Base-by-base conservation (phyloP, 2,329 filamentous ascomycete genomes). In the Scleromitrula shiraiana region DNA sequence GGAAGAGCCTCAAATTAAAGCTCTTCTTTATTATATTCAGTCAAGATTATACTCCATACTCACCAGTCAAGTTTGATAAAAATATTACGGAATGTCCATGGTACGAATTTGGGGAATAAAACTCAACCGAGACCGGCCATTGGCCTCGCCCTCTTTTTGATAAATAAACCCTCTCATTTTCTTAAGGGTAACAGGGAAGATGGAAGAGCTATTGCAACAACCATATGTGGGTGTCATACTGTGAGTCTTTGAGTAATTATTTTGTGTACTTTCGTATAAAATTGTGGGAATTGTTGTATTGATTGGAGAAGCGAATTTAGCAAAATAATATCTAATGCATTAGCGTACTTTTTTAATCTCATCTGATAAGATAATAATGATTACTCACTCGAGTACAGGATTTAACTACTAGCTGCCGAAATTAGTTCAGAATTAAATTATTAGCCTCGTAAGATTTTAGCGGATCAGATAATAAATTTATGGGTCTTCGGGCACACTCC, bases 321-420 rank as follows among this genome's bases (percentile, higher is more conserved):
- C n/a, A n/a, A n/a, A n/a, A n/a, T n/a, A n/a, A n/a, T n/a, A n/a
- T n/a, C n/a, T n/a, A n/a, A n/a, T n/a, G n/a, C n/a, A n/a, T n/a
- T 24, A 43, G 41, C 23, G 22, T 22, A 30, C 22, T 29, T 12
- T 30, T 53, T 19, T 22, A 33, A 53, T 50, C 38, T 44, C 42
- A 38, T 52, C 51, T 36, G 44, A 49, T 47, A 50, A 40, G 35
- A 49, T 27, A 22, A 46, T 19, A 26, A 43, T 35, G n/a, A n/a
- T n/a, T n/a, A n/a, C n/a, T 17, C 12, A 22, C 8, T 36, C 9
- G 4, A 4, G 2, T n/a, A 43, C 29, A n/a, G n/a, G n/a, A n/a
- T n/a, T n/a, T n/a, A n/a, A n/a, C n/a, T n/a, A n/a, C n/a, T n/a
- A n/a, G n/a, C n/a, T n/a, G n/a, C n/a, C n/a, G n/a, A n/a, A n/a